Evolutionary conservation across 2,329 filamentous ascomycete genomes (phyloP).

Genomic region (Colletotrichum australisinense): DNA sequence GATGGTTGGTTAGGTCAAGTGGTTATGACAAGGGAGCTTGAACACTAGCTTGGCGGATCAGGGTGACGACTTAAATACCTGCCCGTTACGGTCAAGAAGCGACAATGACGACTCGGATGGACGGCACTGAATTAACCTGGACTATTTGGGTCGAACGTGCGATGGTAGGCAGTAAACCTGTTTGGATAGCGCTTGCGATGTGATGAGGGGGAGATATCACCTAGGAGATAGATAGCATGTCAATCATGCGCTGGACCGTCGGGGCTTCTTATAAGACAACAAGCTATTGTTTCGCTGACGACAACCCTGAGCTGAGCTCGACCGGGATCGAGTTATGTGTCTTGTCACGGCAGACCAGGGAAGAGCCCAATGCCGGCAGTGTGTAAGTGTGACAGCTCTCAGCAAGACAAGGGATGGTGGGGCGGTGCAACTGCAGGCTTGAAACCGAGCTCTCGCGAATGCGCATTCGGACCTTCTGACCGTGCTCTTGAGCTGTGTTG

Average conservation of each 20-base stretch:
- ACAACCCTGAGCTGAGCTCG: neutral
- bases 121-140: constrained; percentile 4
- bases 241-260: constrained; percentile 4
- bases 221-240: neutral
- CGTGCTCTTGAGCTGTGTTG: constrained; percentile 19
- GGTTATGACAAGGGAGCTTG: neutral
- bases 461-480: constrained; percentile 25
- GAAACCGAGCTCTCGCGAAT: constrained; percentile 31
- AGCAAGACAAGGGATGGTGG: constrained; percentile 20
- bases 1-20: neutral
- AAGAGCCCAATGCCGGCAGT: constrained; percentile 24
- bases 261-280: neutral
- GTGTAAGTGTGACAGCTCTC: constrained; percentile 24
- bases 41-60: neutral
- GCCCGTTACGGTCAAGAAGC: neutral
- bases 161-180: constrained; percentile 1
- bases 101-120: constrained; percentile 2
- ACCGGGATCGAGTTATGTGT: neutral
- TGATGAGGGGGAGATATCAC: neutral
- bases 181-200: constrained; percentile 1
- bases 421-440: constrained; percentile 31
- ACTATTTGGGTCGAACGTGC: constrained; percentile 1
- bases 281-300: constrained; percentile 13
- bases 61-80: neutral
- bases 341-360: neutral